These are phyloP conservation scores for Monilinia fructigena DNA, from an alignment of 2,329 filamentous ascomycete species.

Conservation along the genomic window DNA sequence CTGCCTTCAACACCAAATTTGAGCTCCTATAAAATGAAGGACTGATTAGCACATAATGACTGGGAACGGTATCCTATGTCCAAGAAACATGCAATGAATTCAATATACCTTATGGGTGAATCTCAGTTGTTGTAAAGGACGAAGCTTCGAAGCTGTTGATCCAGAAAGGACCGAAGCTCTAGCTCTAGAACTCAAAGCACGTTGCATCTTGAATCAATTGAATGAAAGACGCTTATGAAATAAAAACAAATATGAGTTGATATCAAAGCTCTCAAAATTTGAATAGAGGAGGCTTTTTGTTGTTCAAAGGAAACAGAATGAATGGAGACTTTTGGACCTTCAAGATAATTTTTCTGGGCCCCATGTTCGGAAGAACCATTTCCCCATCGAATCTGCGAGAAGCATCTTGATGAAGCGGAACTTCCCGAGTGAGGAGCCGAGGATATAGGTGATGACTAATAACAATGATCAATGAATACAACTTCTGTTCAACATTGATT, in stretches of 20 bases:
- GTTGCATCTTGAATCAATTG: slow-evolving; percentile 73
- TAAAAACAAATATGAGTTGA: slow-evolving; percentile 32
- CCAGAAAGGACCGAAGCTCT: slow-evolving; percentile 76
- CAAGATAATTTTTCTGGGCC: slow-evolving; percentile 22
- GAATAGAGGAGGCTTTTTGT: slow-evolving; percentile 15
- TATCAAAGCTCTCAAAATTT: slow-evolving; percentile 22
- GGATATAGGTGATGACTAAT: slow-evolving; percentile 1
- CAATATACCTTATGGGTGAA: slow-evolving; percentile 90
- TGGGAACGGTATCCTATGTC: slow-evolving; percentile 21
- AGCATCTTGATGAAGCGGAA: slow-evolving; percentile 8
- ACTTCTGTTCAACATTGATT: no score
- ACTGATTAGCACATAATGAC: slow-evolving; percentile 6
- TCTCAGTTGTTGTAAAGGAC: slow-evolving; percentile 76
- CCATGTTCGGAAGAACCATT: slow-evolving; percentile 17
- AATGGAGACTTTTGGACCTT: slow-evolving; percentile 16
- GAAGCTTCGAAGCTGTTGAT: slow-evolving; percentile 63
- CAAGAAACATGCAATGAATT: neutral
- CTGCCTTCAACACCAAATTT: slow-evolving; percentile 97
- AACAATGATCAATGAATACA: neutral
- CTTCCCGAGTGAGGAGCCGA: slow-evolving; percentile 16
- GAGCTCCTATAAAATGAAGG: slow-evolving; percentile 67
- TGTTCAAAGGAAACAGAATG: slow-evolving; percentile 12
- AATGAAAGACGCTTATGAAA: slow-evolving; percentile 30
- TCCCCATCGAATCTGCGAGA: slow-evolving; percentile 20
- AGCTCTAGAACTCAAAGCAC: slow-evolving; percentile 83